Evolutionary conservation across 176 grass and related monocot genomes (phyloP).

Genomic region (Lolium multiflorum): DNA sequence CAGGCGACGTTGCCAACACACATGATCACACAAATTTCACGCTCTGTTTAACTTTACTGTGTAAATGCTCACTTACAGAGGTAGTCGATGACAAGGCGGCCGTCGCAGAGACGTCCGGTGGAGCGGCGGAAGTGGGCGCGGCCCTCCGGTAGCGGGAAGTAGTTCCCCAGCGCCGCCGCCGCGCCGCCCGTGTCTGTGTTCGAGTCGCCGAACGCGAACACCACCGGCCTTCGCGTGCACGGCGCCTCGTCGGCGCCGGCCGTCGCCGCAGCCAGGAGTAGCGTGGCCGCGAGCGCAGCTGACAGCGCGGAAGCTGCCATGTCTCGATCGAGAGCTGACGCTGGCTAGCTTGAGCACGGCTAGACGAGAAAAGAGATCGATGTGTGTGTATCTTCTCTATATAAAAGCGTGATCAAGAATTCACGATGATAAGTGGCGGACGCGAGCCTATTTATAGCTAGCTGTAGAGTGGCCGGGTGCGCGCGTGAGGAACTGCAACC

Average conservation of each 20-base stretch:
- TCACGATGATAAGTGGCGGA: background rate
- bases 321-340: background rate
- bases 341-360: background rate
- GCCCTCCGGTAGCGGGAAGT: constrained; percentile 57
- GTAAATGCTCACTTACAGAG: constrained; percentile 40
- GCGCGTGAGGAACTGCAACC: background rate
- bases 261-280: background rate
- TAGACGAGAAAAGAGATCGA: background rate
- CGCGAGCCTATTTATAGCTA: background rate
- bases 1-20: no score
- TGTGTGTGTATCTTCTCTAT: background rate
- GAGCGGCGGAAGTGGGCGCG: constrained; percentile 64
- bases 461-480: background rate
- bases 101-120: constrained; percentile 67
- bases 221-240: constrained; percentile 47
- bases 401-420: background rate
- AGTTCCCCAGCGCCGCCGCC: constrained; percentile 52
- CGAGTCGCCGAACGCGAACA: constrained; percentile 91
- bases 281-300: background rate
- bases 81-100: constrained; percentile 63
- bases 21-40: no score
- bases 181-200: constrained; percentile 90
- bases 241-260: background rate
- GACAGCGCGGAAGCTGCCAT: background rate
- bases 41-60: background rate